Percentiles rank a stretch among this genome's conserved stretches.
Conservation (phyloP, 2,329 filamentous ascomycete species). For the Beauveria bassiana region DNA sequence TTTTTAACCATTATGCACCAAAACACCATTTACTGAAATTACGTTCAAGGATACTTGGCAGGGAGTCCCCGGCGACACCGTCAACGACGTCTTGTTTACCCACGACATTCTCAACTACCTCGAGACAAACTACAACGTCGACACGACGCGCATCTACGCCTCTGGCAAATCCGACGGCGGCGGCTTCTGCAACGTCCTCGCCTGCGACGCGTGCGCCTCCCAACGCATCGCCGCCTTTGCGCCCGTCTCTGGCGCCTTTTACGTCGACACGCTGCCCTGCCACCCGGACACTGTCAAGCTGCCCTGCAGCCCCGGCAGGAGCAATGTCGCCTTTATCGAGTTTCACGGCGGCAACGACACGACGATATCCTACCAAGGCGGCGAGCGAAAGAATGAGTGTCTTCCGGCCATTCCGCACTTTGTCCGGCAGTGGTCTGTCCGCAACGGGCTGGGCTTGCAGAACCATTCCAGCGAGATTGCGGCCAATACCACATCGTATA, state of each 20-base stretch:
- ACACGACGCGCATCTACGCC: slow-evolving; percentile 30
- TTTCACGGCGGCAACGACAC: slow-evolving; percentile 41
- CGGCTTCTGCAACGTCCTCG: slow-evolving; percentile 31
- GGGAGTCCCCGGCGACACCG: slow-evolving; percentile 25
- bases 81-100: slow-evolving; percentile 35
- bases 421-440: slow-evolving; percentile 27
- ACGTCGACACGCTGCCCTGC: slow-evolving; percentile 25
- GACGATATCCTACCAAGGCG: slow-evolving; percentile 37
- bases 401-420: slow-evolving; percentile 35
- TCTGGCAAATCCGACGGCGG: slow-evolving; percentile 34
- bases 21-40: background rate
- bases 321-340: slow-evolving; percentile 35
- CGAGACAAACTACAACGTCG: slow-evolving; percentile 26
- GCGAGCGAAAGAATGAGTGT: slow-evolving; percentile 30
- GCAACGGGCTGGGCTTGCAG: slow-evolving; percentile 19
- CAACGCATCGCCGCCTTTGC: slow-evolving; percentile 31
- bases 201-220: slow-evolving; percentile 28
- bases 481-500: slow-evolving; percentile 21
- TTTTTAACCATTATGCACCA: slow-evolving; percentile 17
- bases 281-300: slow-evolving; percentile 26
- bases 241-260: slow-evolving; percentile 31
- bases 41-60: slow-evolving; percentile 23
- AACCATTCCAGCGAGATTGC: slow-evolving; percentile 13
- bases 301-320: slow-evolving; percentile 29
- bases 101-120: slow-evolving; percentile 31